A percentile compares a stretch with the other conserved stretches of the same genome.
Conservation (phyloP, 768 basidiomycete species). For the Leucocoprinus birnbaumii region DNA sequence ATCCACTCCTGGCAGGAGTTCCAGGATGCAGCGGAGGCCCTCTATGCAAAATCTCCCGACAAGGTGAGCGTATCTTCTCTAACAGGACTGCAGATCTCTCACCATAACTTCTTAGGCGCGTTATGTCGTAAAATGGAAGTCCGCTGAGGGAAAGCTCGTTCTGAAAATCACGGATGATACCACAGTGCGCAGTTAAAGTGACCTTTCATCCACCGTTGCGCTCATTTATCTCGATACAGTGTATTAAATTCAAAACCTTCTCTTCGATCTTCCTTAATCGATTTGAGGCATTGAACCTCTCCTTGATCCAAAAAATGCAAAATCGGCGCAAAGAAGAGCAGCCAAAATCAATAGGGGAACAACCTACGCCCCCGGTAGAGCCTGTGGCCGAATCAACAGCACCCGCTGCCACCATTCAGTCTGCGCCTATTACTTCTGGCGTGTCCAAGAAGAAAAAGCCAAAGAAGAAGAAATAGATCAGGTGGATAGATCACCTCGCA, state of each 20-base stretch:
- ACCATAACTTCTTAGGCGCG: slow-evolving; percentile 54
- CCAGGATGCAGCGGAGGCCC: slow-evolving; percentile 84
- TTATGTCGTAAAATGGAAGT: slow-evolving; percentile 90
- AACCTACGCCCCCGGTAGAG: slow-evolving; percentile 17
- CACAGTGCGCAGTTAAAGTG: slow-evolving; percentile 52
- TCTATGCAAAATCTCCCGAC: slow-evolving; percentile 79
- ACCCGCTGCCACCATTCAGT: slow-evolving; percentile 2
- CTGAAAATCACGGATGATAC: slow-evolving; percentile 92
- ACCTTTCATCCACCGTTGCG: neutral
- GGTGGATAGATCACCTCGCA: neutral
- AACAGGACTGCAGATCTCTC: neutral
- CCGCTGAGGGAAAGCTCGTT: slow-evolving; percentile 82
- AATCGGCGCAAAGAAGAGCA: slow-evolving; percentile 46
- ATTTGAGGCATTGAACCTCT: slow-evolving; percentile 88
- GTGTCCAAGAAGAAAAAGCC: slow-evolving; percentile 77
- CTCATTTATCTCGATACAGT: slow-evolving; percentile 42
- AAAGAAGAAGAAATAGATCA: slow-evolving; percentile 68
- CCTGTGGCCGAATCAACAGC: slow-evolving; percentile 27
- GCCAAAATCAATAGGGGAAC: slow-evolving; percentile 20
- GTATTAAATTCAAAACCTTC: slow-evolving; percentile 93
- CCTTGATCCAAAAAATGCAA: slow-evolving; percentile 85
- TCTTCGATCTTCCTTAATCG: slow-evolving; percentile 95
- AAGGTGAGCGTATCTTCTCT: slow-evolving; percentile 46
- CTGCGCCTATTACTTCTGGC: slow-evolving; percentile 42
- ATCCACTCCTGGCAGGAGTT: slow-evolving; percentile 88